Conservation (phyloP, 495 filamentous ascomycete species). For the Talaromyces thailandensis region DNA sequence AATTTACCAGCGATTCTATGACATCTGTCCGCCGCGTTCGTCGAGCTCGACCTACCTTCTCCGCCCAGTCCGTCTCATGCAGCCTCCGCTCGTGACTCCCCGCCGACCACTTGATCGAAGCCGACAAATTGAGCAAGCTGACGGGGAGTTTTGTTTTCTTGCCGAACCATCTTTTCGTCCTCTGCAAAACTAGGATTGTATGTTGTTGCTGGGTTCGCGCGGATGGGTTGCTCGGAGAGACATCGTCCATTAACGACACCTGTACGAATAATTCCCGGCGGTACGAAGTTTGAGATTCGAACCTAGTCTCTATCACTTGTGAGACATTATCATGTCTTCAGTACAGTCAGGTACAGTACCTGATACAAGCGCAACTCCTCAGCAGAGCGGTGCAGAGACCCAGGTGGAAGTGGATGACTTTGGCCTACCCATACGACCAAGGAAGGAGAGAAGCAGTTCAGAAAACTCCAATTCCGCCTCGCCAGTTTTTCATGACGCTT, state of each 20-base stretch:
- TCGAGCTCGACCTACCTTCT: background rate
- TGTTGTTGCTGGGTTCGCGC: background rate
- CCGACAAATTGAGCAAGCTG: background rate
- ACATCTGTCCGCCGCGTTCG: background rate
- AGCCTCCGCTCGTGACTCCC: background rate
- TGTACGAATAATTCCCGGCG: background rate
- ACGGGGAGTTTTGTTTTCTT: background rate
- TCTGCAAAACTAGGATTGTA: background rate
- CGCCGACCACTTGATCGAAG: background rate
- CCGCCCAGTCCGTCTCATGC: background rate
- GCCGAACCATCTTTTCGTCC: no score
- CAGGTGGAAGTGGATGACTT: conserved; percentile 31
- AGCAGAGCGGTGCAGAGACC: background rate
- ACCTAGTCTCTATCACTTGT: background rate
- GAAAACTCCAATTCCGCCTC: conserved; percentile 11
- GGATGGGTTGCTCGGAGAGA: conserved; percentile 1
- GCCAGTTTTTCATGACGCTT: conserved; percentile 16
- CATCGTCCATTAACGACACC: background rate
- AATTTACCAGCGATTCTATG: background rate
- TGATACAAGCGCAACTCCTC: background rate
- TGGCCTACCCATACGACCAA: conserved; percentile 33
- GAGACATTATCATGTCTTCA: conserved; percentile 1
- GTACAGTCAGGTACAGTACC: background rate
- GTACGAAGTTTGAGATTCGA: background rate
- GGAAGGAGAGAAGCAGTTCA: conserved; percentile 11